These are phyloP conservation scores for Stylosanthes scabra DNA, from an alignment of 331 rosid genomes.

Conservation along the genomic window DNA sequence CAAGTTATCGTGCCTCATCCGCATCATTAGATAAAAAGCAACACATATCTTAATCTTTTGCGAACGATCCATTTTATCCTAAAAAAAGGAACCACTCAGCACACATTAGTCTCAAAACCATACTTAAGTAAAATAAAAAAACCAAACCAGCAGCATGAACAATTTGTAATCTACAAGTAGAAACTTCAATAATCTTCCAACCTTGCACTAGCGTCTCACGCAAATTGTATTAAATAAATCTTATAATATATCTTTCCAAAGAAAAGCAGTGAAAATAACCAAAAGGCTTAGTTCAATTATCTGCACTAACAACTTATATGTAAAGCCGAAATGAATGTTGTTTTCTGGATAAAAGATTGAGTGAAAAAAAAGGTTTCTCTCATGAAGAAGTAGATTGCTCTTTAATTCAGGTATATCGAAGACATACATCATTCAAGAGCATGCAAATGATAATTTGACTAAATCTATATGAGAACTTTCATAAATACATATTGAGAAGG, in stretches of 20 bases:
- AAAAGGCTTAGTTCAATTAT: background rate
- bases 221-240: background rate
- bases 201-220: background rate
- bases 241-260: background rate
- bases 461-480: too few species aligned
- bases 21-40: too few species aligned
- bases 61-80: too few species aligned
- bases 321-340: background rate
- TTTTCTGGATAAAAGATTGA: too few species aligned
- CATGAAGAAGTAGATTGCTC: background rate
- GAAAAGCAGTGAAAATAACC: background rate
- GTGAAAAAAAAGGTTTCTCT: background rate
- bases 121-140: too few species aligned
- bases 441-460: too few species aligned
- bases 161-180: background rate
- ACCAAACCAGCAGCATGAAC: too few species aligned
- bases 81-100: too few species aligned
- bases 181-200: constrained; percentile 1
- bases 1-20: too few species aligned
- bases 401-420: background rate
- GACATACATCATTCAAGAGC: background rate
- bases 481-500: too few species aligned
- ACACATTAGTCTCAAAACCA: too few species aligned
- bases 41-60: too few species aligned
- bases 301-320: background rate